A percentile compares a stretch with the other conserved stretches of the same genome.
Conservation (phyloP, 129 eudicot genomes). For the Pulicaria dysenterica region DNA sequence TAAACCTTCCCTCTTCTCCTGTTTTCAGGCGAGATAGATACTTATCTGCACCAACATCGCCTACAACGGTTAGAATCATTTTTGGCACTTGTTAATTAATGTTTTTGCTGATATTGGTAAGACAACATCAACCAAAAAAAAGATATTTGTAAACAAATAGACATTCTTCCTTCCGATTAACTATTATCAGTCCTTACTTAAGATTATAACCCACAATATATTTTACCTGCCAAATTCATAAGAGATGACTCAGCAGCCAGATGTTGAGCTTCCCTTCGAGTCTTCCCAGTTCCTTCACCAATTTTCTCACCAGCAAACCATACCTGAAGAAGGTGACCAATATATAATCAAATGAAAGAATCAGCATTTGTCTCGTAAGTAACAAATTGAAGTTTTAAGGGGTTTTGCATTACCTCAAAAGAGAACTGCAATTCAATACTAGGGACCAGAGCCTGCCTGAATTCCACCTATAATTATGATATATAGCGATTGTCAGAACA, state of each 20-base stretch:
- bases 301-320: constrained; percentile 89
- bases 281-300: constrained; percentile 78
- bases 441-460: constrained; percentile 55
- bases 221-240: constrained; percentile 76
- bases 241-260: constrained; percentile 87
- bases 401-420: constrained; percentile 56
- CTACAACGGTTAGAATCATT: constrained; percentile 23
- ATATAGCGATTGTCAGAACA: background rate
- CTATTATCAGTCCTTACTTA: background rate
- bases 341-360: constrained; percentile 1
- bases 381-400: constrained; percentile 5
- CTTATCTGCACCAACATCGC: constrained; percentile 56
- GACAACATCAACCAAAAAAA: background rate
- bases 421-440: constrained; percentile 60
- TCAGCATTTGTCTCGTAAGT: constrained; percentile 11
- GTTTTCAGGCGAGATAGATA: constrained; percentile 57
- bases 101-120: background rate
- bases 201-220: background rate
- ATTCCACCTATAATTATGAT: constrained; percentile 66
- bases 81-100: background rate
- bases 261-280: constrained; percentile 89
- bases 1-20: constrained; percentile 60
- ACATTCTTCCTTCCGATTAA: no score
- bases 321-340: constrained; percentile 46
- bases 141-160: background rate